These are phyloP conservation scores for Diplotaxis tenuifolia DNA, from an alignment of 345 rosid species.

Conservation along the genomic window DNA sequence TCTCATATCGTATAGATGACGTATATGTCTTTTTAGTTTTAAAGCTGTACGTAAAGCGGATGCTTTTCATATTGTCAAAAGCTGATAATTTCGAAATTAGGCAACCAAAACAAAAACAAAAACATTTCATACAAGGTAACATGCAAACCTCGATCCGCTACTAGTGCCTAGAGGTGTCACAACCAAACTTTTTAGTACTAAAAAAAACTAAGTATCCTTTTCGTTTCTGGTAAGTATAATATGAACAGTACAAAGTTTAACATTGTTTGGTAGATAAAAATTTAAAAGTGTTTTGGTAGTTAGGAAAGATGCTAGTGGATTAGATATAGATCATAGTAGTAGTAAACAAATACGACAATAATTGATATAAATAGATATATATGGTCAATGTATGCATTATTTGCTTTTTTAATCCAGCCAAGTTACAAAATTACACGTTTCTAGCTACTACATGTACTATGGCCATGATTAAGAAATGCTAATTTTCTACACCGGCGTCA, in stretches of 20 bases:
- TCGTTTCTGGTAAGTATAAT: too few species aligned
- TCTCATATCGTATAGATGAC: conserved; percentile 32
- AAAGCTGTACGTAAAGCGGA: conserved; percentile 32
- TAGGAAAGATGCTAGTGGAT: conserved; percentile 35
- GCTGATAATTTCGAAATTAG: conserved; percentile 39
- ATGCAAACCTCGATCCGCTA: conserved; percentile 42
- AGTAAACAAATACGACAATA: conserved; percentile 27
- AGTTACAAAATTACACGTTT: conserved; percentile 20
- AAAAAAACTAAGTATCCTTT: background rate
- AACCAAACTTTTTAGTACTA: background rate
- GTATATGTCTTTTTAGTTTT: conserved; percentile 33
- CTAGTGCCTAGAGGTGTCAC: conserved; percentile 33
- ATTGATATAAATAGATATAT: conserved; percentile 4
- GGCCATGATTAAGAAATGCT: conserved; percentile 6
- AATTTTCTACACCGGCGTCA: conserved; percentile 22
- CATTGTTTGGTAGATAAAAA: background rate
- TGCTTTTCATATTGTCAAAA: conserved; percentile 30
- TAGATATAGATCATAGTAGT: conserved; percentile 4
- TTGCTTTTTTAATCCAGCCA: background rate
- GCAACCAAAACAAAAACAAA: conserved; percentile 35
- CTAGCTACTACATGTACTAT: background rate
- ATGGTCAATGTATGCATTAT: background rate
- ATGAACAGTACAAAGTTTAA: background rate
- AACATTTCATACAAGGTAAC: conserved; percentile 40
- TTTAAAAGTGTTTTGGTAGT: conserved; percentile 8